Evolutionary conservation across 179 eudicot genomes (phyloP), one percentile per base, ranked within the genome.

Genomic region (Beta corolliflora): DNA sequence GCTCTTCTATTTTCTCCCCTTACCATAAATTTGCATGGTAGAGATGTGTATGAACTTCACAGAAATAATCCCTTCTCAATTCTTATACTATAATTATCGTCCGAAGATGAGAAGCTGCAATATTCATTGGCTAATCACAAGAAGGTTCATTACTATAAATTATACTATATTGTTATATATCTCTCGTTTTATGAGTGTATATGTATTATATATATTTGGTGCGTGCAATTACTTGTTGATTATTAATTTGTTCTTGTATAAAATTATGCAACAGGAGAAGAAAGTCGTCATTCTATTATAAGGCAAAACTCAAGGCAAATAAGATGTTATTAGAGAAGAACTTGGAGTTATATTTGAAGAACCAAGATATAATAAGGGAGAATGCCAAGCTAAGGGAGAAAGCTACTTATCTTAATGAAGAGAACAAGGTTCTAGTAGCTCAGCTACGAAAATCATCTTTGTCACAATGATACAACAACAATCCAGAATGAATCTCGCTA

Each of bases 311-410:
- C 52, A 80, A 73, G 55, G 63, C 73, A 41, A 87, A 55, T 63
- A 84, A 85, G 53, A 87, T 87, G 88, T 81, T 86, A 71, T 41
- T 88, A 13, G 58, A 67, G 76, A 88, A 90, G 89, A 93, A 93
- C 86, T 75, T 93, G 91, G 90, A 87, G 88, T 83, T 93, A 76
- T 92, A 92, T 73, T 64, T 86, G 89, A 89, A 93, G 87, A 93
- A 93, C 83, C 80, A 88, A 21, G 85, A 80, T 56, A 93, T 92
- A 14, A 65, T 90, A 45, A 79, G 85, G 73, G 91, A 89, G 81
- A 93, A 93, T 71, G 89, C 88, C 18, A 87, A 80, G 83, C 25
- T 93, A 83, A 91, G 89, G 84, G 85, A 85, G 86, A 88, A 85
- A 74, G 94, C 91, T 59, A 68, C 2, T 72, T 80, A 90, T 23